phyloP scores from a whole-genome alignment of 768 basidiomycete species.

The Phaffia tasmanica region DNA sequence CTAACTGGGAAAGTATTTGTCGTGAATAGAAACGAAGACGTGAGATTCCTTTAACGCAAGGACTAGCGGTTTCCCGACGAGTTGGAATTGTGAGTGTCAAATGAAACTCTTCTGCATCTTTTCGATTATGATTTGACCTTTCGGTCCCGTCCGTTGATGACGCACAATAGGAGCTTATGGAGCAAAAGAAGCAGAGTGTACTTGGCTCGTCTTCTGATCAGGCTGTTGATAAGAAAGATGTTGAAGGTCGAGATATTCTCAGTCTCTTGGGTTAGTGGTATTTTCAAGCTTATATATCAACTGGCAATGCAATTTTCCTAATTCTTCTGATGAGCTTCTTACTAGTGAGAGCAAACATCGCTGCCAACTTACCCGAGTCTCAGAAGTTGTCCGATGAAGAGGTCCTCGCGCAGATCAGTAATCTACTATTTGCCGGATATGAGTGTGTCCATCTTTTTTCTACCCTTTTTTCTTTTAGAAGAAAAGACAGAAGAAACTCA shows the following conservation, averaged over 20 bases:
- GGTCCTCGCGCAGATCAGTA: constrained; percentile 45
- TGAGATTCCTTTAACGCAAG: not conserved
- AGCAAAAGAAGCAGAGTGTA: constrained; percentile 36
- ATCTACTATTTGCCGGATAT: constrained; percentile 1
- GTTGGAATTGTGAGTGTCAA: too few species aligned
- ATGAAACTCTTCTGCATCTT: too few species aligned
- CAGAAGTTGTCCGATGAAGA: constrained; percentile 55
- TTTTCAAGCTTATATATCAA: not conserved
- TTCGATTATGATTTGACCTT: not conserved
- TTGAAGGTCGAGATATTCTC: constrained; percentile 16
- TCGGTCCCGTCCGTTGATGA: not conserved
- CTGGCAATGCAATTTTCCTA: not conserved
- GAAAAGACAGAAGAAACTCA: too few species aligned
- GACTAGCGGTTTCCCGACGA: too few species aligned
- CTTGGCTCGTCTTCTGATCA: constrained; percentile 11
- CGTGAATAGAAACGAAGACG: constrained; percentile 2
- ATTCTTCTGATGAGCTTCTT: too few species aligned
- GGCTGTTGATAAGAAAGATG: constrained; percentile 14
- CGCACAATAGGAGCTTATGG: constrained; percentile 22
- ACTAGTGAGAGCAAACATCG: constrained; percentile 51
- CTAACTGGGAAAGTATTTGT: not conserved
- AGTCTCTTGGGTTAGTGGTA: constrained; percentile 5
- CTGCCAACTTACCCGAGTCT: constrained; percentile 48
- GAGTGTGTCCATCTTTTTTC: not conserved
- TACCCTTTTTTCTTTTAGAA: not conserved